Evolutionary conservation across 148 eudicot species (phyloP).

Genomic region (Chenopodium album): DNA sequence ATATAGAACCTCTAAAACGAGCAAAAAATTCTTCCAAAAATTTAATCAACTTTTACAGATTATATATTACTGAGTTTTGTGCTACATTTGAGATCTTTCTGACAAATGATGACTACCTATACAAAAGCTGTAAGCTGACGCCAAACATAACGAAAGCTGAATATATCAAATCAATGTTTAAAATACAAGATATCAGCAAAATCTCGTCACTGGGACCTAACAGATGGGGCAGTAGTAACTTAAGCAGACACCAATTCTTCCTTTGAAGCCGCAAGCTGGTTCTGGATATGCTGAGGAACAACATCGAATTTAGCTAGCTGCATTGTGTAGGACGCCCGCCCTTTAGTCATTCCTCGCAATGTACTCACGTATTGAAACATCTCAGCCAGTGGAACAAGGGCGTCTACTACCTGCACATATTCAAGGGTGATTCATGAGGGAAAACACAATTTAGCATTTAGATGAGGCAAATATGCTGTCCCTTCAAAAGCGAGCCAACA

Average conservation of each 20-base stretch:
- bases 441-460: background rate
- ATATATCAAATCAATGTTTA: background rate
- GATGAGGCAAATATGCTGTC: background rate
- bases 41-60: background rate
- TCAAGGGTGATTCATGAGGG: background rate
- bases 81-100: constrained; percentile 11
- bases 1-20: too few relatives aligned
- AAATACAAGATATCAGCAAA: constrained; percentile 6
- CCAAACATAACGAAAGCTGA: constrained; percentile 8
- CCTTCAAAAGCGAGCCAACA: background rate
- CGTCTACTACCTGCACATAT: constrained; percentile 70
- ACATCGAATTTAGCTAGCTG: constrained; percentile 88
- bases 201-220: constrained; percentile 12
- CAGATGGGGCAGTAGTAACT: background rate
- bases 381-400: constrained; percentile 89
- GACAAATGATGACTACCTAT: constrained; percentile 17
- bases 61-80: background rate
- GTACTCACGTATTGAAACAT: constrained; percentile 96
- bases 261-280: constrained; percentile 65
- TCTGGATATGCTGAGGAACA: constrained; percentile 97
- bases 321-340: constrained; percentile 94
- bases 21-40: background rate
- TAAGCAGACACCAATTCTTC: constrained; percentile 80
- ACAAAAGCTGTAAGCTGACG: constrained; percentile 18
- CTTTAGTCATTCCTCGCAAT: constrained; percentile 88